Percentiles rank a stretch among this genome's conserved stretches.
These are phyloP conservation scores for Penicillium sp. DNA, from an alignment of 2,329 filamentous ascomycete species.

Conservation along the genomic window DNA sequence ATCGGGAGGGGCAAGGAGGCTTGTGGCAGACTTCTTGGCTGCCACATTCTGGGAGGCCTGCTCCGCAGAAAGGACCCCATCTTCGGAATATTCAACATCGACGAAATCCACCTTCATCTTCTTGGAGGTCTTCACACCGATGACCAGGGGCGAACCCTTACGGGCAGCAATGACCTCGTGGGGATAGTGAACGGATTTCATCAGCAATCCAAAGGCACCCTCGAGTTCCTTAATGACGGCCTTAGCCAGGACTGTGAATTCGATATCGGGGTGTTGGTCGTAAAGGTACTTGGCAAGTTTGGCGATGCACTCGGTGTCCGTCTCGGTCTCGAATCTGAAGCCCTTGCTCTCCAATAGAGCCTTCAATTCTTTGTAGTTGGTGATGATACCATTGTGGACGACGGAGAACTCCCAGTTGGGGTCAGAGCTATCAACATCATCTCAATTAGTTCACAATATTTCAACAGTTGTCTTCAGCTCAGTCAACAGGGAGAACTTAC, in stretches of 20 bases:
- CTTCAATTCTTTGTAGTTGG: slow-evolving; percentile 99
- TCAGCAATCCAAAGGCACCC: slow-evolving; percentile 91
- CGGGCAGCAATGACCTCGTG: slow-evolving; percentile 96
- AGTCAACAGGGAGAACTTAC: slow-evolving; percentile 51
- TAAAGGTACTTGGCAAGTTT: slow-evolving; percentile 98
- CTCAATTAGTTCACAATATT: not conserved
- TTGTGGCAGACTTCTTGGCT: slow-evolving; percentile 78
- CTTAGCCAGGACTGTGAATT: slow-evolving; percentile 95
- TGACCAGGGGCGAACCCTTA: slow-evolving; percentile 95
- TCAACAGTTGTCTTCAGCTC: not conserved
- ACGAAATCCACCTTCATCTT: slow-evolving; percentile 99
- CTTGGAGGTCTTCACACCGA: slow-evolving; percentile 93
- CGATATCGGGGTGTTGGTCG: slow-evolving; percentile 87
- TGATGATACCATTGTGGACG: slow-evolving; percentile 99
- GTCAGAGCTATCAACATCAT: slow-evolving; percentile 66
- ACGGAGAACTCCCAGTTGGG: slow-evolving; percentile 92
- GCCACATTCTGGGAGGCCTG: slow-evolving; percentile 93
- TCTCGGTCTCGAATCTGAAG: slow-evolving; percentile 98
- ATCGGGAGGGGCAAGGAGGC: slow-evolving; percentile 81
- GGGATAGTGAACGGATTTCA: slow-evolving; percentile 98
- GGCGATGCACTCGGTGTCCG: slow-evolving; percentile 97
- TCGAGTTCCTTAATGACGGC: slow-evolving; percentile 97
- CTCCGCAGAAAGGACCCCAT: slow-evolving; percentile 85
- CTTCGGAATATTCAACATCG: slow-evolving; percentile 94
- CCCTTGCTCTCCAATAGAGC: slow-evolving; percentile 88